Evolutionary conservation across 495 filamentous ascomycete species (phyloP).

Genomic region (Xylaria nigripes): DNA sequence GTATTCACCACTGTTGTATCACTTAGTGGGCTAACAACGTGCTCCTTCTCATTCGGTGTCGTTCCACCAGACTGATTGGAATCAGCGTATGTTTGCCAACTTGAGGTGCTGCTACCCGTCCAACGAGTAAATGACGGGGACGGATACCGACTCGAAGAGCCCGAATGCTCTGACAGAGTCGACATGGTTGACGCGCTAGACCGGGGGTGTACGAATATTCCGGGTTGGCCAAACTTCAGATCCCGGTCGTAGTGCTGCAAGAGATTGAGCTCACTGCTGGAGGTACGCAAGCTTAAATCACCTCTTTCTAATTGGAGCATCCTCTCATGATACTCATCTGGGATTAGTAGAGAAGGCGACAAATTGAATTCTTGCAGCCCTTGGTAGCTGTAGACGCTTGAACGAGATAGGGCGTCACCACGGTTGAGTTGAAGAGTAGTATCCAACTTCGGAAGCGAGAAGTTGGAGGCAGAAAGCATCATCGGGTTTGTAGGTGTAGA

Average conservation of each 20-base stretch:
- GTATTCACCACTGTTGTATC: not conserved
- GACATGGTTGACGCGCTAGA: constrained; percentile 38
- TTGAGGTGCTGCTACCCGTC: constrained; percentile 37
- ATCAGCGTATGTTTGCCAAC: constrained; percentile 18
- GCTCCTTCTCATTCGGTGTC: constrained; percentile 6
- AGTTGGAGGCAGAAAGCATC: constrained; percentile 32
- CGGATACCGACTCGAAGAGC: constrained; percentile 34
- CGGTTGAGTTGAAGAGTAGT: constrained; percentile 19
- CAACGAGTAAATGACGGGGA: constrained; percentile 38
- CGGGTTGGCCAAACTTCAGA: constrained; percentile 24
- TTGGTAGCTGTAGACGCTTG: constrained; percentile 44
- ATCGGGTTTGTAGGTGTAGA: constrained; percentile 32
- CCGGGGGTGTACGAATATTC: constrained; percentile 22
- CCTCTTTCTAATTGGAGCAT: constrained; percentile 35
- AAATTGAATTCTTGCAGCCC: constrained; percentile 48
- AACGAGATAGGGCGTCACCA: constrained; percentile 27
- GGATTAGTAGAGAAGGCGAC: constrained; percentile 48
- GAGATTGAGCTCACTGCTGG: constrained; percentile 19
- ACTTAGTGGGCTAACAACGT: constrained; percentile 5
- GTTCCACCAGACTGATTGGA: constrained; percentile 9
- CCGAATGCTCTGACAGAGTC: constrained; percentile 17
- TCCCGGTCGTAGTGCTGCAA: constrained; percentile 26
- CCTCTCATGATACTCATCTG: constrained; percentile 41
- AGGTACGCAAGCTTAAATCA: constrained; percentile 6
- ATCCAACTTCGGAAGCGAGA: constrained; percentile 33